Evolutionary conservation across 805 yeast genomes (phyloP), one percentile per base, ranked within the genome.

Genomic region (Candida dendrica): DNA sequence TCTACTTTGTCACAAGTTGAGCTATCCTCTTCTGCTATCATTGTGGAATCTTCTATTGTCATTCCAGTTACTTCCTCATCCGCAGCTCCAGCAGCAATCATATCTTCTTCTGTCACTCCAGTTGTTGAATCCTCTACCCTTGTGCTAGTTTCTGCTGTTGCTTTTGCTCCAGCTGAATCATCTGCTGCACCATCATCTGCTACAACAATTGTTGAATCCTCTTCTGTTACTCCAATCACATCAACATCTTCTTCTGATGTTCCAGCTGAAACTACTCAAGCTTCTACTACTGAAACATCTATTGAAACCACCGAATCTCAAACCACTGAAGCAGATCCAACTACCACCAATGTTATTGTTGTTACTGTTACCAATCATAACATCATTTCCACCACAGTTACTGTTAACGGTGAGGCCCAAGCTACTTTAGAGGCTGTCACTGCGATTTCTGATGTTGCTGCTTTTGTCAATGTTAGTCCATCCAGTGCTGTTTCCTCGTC

Each of bases 341-440:
- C 47, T 13, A 20, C 52, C 20, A 34, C 43, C 29, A 34, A 40
- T 20, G 44, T 37, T 4, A 30, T 39, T 17, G 13, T 42, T 14
- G 40, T 34, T 11, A 41, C 29, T 13, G 22, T 39, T 16, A 20
- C 27, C 16, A 22, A 40, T 18, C 14, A 36, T 31, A 36, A 37
- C 17, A 34, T 36, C 27, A 15, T 19, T 16, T 38, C 38, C 10
- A 19, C 27, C 10, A 7, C 26, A 13, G 8, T 22, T 8, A 22
- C 24, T 22, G 24, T 8, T 22, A 22, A 6, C 8, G 24, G 24
- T 22, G 24, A 22, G 8, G 6, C 24, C 8, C 24, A 22, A 22
- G 8, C 8, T 8, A 22, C 40, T 20, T 27, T 22, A 9, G 10
- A 38, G 14, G 11, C 42, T 24, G 34, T 20, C 20, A 19, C 40